Conservation (phyloP, 129 eudicot genomes). For the Artemisia annua region DNA sequence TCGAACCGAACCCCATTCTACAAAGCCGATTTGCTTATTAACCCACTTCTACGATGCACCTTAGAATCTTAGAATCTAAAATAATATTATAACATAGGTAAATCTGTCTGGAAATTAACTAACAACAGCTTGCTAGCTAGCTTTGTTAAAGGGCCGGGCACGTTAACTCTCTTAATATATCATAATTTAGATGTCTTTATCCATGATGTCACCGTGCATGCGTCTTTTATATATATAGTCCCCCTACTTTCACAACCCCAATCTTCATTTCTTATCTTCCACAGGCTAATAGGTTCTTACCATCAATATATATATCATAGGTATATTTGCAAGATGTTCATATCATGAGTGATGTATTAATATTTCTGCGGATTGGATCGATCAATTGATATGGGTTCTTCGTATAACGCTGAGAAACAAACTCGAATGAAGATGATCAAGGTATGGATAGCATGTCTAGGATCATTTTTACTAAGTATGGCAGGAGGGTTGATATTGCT, state of each 20-base stretch:
- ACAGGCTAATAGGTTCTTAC: neutral
- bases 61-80: too few relatives aligned
- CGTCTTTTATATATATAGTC: conserved; percentile 9
- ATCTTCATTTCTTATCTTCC: neutral
- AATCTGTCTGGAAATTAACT: conserved; percentile 19
- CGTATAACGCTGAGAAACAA: conserved; percentile 8
- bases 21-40: too few relatives aligned
- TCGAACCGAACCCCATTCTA: too few relatives aligned
- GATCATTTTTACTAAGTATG: conserved; percentile 45
- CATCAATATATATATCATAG: conserved; percentile 13
- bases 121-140: conserved; percentile 35
- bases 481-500: conserved; percentile 52
- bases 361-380: neutral
- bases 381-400: conserved; percentile 15
- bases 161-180: conserved; percentile 27
- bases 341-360: conserved; percentile 4
- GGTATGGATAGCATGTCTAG: conserved; percentile 34
- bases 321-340: neutral
- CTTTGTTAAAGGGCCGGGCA: conserved; percentile 31
- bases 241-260: neutral
- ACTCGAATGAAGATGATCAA: conserved; percentile 28
- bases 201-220: conserved; percentile 29
- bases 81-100: neutral
- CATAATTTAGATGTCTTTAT: conserved; percentile 23
- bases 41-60: too few relatives aligned